Base-by-base conservation (phyloP, 2,329 filamentous ascomycete genomes). In the Aureobasidium zeae region DNA sequence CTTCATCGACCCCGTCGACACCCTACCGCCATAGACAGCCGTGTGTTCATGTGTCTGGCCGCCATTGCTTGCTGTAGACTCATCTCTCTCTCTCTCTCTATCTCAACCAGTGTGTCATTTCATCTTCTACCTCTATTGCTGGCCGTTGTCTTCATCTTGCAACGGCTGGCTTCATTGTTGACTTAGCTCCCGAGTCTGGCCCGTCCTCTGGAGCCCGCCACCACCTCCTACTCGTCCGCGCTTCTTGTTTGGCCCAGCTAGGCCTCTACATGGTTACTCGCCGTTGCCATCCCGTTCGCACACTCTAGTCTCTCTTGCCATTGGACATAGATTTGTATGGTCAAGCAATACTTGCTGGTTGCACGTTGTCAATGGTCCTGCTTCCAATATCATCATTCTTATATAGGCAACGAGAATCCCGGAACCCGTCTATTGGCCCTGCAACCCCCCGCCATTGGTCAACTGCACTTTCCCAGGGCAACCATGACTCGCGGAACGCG, bases 151-250 rank as follows among this genome's bases (percentile, higher is more conserved):
- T 43, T 43, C 39, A 43, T 33, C 34, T 43, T 33, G 39, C 39
- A 43, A 43, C 39, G 39, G 39, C 30, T 21, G 30, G 30, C 39
- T 43, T 43, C 39, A 43, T 43, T 43, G 34, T 43, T 43, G 39
- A 30, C 30, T 17, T 43, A 43, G 39, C 30, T 43, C 30, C 39
- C 39, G 39, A 34, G 39, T 34, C 39, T 43, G 29, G 39, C 39
- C 39, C 39, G 30, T n/a, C 22, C n/a, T 13, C 19, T 24, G 17
- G n/a, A 17, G 28, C 19, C 26, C 20, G 25, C 11, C 29, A 15
- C 16, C 20, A 32, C 11, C 29, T 21, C 16, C 28, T 13, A 33
- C 16, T 25, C 33, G 33, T 36, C 20, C 16, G 25, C 10, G 12
- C 30, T 34, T 34, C 30, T 34, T 20, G 29, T 43, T 34, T 4